Evolutionary conservation across 495 filamentous ascomycete genomes (phyloP).

Genomic region (Gamarada debralockiae): DNA sequence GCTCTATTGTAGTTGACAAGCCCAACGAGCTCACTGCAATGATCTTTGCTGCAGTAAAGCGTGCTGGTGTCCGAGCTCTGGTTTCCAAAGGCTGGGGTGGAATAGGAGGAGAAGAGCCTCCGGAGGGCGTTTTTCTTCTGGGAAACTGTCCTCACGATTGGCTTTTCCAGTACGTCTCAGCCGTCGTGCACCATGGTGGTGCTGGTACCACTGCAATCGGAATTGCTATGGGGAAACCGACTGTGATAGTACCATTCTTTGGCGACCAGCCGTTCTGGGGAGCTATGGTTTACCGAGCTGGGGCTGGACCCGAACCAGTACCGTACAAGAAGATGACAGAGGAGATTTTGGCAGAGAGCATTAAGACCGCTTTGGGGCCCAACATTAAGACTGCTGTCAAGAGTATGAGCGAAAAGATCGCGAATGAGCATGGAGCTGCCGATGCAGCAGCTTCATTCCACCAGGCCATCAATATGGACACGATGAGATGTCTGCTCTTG

Average conservation of each 20-base stretch:
- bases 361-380: conserved; percentile 58
- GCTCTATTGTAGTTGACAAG: conserved; percentile 75
- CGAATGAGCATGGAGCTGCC: conserved; percentile 12
- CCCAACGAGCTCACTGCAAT: conserved; percentile 59
- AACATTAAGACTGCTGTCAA: conserved; percentile 53
- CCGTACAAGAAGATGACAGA: conserved; percentile 66
- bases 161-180: conserved; percentile 71
- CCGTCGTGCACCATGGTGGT: conserved; percentile 78
- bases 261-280: conserved; percentile 87
- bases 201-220: conserved; percentile 79
- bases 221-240: conserved; percentile 63
- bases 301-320: conserved; percentile 70
- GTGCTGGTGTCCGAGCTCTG: conserved; percentile 64
- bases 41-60: conserved; percentile 63
- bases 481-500: conserved; percentile 23
- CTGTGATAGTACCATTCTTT: conserved; percentile 78
- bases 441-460: conserved; percentile 17
- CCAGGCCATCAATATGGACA: conserved; percentile 16
- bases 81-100: conserved; percentile 81
- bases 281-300: conserved; percentile 63
- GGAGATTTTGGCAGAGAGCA: conserved; percentile 65
- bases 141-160: conserved; percentile 72
- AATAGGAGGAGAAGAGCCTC: conserved; percentile 58
- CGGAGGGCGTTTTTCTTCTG: conserved; percentile 60
- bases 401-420: conserved; percentile 20